These are phyloP conservation scores for Gillenia trifoliata DNA, from an alignment of 306 rosid species.

Conservation along the genomic window DNA sequence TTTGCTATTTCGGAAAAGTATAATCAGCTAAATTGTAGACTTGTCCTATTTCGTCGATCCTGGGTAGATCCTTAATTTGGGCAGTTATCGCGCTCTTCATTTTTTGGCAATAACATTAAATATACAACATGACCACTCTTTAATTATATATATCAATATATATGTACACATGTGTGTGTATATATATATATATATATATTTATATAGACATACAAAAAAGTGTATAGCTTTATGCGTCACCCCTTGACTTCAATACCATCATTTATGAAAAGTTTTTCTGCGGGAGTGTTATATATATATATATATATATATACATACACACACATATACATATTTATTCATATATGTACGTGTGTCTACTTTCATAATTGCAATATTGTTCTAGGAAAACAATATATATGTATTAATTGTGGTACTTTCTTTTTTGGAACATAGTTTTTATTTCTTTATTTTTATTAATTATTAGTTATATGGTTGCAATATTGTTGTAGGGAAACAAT, in stretches of 20 bases:
- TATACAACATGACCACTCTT: not conserved
- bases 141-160: no score
- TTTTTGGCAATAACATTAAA: not conserved
- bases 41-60: not conserved
- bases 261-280: not conserved
- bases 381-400: no score
- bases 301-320: no score
- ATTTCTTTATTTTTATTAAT: not conserved
- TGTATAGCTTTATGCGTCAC: no score
- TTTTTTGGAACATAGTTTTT: not conserved
- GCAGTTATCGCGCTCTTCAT: not conserved
- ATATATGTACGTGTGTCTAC: no score
- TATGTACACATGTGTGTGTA: not conserved
- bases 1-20: not conserved
- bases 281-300: no score
- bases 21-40: not conserved
- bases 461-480: not conserved
- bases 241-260: no score
- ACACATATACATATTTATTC: no score
- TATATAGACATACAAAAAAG: not conserved
- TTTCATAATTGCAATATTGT: no score
- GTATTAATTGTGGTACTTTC: no score
- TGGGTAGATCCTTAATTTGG: not conserved
- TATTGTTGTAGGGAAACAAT: conserved; percentile 35
- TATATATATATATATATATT: not conserved